Percentiles rank a stretch among this genome's conserved stretches.
Evolutionary conservation across 805 yeast species (phyloP).

Genomic region (Candida khao-thaluensis): DNA sequence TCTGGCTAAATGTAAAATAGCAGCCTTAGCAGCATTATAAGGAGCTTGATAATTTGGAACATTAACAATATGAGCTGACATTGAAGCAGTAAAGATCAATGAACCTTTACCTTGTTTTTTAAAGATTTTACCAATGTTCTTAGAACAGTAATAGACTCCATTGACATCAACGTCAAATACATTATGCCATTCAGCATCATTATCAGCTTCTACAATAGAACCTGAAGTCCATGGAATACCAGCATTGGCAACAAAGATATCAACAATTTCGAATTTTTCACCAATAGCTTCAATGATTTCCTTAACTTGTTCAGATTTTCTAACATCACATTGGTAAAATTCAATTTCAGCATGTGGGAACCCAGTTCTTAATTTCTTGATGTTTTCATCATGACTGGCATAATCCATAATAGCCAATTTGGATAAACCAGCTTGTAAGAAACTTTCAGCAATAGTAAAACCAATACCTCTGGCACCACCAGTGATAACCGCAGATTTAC

Average conservation of each 20-base stretch:
- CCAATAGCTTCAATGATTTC: conserved; percentile 30
- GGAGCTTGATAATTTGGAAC: conserved; percentile 85
- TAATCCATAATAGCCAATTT: conserved; percentile 43
- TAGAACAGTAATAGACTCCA: conserved; percentile 79
- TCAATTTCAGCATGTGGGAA: conserved; percentile 34
- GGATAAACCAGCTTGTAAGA: conserved; percentile 35
- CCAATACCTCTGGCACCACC: conserved; percentile 43
- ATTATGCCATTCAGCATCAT: conserved; percentile 63
- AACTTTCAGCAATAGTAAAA: conserved; percentile 34
- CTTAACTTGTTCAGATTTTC: conserved; percentile 37
- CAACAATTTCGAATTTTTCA: conserved; percentile 35
- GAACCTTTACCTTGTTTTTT: conserved; percentile 74
- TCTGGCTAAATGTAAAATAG: conserved; percentile 68
- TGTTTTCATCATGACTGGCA: conserved; percentile 27
- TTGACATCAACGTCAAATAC: conserved; percentile 74
- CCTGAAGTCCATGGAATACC: conserved; percentile 51
- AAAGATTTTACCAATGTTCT: conserved; percentile 70
- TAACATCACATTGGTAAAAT: conserved; percentile 39
- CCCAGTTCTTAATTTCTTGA: conserved; percentile 23
- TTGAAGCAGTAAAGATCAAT: conserved; percentile 80
- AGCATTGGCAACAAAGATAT: conserved; percentile 47
- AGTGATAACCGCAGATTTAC: conserved; percentile 35
- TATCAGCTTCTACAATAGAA: conserved; percentile 39
- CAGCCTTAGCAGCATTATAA: conserved; percentile 87
- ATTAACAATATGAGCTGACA: conserved; percentile 86